Evolutionary conservation across 2,329 filamentous ascomycete species (phyloP).

Genomic region (Talaromyces sp.): DNA sequence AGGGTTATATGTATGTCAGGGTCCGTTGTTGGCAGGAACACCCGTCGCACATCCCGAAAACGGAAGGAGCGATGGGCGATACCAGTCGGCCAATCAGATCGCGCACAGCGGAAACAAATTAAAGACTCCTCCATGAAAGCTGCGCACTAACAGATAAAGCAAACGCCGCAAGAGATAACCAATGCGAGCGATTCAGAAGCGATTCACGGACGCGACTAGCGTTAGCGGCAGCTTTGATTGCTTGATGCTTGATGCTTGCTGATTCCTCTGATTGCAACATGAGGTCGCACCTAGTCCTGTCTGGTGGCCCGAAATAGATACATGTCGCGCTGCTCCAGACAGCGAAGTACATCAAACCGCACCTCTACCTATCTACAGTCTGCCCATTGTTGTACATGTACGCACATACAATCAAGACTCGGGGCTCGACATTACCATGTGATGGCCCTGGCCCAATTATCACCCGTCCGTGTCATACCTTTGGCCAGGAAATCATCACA

Average conservation of each 20-base stretch:
- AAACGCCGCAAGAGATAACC: conserved; percentile 2
- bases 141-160: background rate
- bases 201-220: background rate
- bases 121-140: background rate
- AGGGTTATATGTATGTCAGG: background rate
- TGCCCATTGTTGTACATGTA: background rate
- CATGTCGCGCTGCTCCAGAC: too few relatives aligned
- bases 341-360: background rate
- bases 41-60: background rate
- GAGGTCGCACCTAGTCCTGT: background rate
- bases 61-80: conserved; percentile 1
- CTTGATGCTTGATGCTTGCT: background rate
- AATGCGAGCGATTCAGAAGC: background rate
- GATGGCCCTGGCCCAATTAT: background rate
- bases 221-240: background rate
- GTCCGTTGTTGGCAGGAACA: background rate
- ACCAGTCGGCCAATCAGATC: background rate
- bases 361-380: background rate
- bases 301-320: background rate
- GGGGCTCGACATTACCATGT: background rate
- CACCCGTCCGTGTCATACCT: background rate
- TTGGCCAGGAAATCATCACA: background rate
- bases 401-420: background rate
- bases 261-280: background rate
- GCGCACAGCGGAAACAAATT: background rate